Evolutionary conservation across 1,139 yeast genomes (phyloP).

Genomic region (Blastobotrys serpentis): DNA sequence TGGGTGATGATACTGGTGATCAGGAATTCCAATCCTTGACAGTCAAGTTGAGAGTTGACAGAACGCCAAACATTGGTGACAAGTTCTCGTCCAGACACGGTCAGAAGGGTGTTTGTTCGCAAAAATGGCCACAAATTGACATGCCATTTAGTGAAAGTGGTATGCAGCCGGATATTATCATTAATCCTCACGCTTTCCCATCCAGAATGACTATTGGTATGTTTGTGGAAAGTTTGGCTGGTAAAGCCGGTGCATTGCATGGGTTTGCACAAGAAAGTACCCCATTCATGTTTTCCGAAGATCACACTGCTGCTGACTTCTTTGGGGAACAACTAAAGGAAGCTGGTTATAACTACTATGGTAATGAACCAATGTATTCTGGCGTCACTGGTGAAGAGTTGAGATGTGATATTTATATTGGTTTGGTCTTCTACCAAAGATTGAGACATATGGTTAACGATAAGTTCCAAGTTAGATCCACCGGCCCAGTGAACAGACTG

Average conservation of each 20-base stretch:
- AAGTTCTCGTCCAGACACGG: conserved; percentile 98
- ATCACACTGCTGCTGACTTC: conserved; percentile 94
- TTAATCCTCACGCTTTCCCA: conserved; percentile 99
- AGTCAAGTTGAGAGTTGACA: conserved; percentile 84
- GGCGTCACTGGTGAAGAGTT: conserved; percentile 99
- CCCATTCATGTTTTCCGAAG: conserved; percentile 91
- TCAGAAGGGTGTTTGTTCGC: conserved; percentile 98
- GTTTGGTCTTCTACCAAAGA: conserved; percentile 96
- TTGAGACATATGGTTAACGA: conserved; percentile 99
- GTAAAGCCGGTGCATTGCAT: conserved; percentile 97
- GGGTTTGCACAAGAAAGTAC: conserved; percentile 98
- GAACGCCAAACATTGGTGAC: conserved; percentile 96
- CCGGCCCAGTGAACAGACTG: conserved; percentile 95
- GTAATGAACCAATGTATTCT: conserved; percentile 98
- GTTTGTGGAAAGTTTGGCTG: conserved; percentile 97
- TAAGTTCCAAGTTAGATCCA: conserved; percentile 97
- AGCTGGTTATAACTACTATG: conserved; percentile 96
- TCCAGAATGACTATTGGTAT: conserved; percentile 99
- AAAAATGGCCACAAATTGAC: conserved; percentile 96
- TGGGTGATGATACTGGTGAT: conserved; percentile 80
- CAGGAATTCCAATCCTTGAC: conserved; percentile 82
- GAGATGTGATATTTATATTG: conserved; percentile 92
- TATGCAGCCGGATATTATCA: conserved; percentile 94
- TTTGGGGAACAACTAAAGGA: conserved; percentile 86
- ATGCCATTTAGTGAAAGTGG: conserved; percentile 97